Base-by-base conservation (phyloP, 441 rosid genomes). In the Croton setiger region DNA sequence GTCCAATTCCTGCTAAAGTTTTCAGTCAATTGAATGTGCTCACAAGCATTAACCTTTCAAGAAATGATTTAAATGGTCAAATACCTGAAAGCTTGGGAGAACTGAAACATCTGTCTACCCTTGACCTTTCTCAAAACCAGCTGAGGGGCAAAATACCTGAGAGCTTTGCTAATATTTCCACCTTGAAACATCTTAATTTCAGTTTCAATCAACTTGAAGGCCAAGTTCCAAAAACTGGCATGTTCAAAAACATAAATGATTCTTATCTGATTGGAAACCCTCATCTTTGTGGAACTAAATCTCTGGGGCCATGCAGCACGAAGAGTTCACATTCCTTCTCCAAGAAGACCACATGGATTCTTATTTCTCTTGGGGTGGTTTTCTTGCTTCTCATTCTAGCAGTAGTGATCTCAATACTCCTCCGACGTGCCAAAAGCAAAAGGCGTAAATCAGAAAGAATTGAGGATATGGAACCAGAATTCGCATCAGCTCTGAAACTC, bases 201-300 rank as follows among this genome's bases (percentile, higher is more conserved):
- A 80, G 85, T 57, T 88, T 81, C 85, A 90, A 93, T 77, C 73
- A 82, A 36, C 86, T 93, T 68, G 86, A 80, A 81, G 97, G 96
- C 67, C 87, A 15, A 18, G 83, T 93, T 63, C 96, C 94, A 3
- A 83, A 84, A 57, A 10, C 74, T 3, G 97, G 98, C n/a, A 74
- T 93, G 61, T 93, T 93, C 70, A 80, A 64, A 71, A 72, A 71
- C 76, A 83, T 87, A 12, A 72, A 61, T 54, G 64, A 72, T 6
- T 82, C 91, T 5, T 75, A 78, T 77, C 66, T 93, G 37, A 72
- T 23, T 27, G 97, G 96, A 67, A 93, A 93, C 66, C 80, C 62
- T 68, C 86, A 73, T 75, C 94, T 93, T 5, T 89, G 97, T 60
- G 97, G 98, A 57, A 52, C 73, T 55, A 71, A 74, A 67, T 71